A percentile compares a stretch with the other conserved stretches of the same genome.
phyloP scores from a whole-genome alignment of 495 filamentous ascomycete genomes.

The Talaromyces stipitatus region DNA sequence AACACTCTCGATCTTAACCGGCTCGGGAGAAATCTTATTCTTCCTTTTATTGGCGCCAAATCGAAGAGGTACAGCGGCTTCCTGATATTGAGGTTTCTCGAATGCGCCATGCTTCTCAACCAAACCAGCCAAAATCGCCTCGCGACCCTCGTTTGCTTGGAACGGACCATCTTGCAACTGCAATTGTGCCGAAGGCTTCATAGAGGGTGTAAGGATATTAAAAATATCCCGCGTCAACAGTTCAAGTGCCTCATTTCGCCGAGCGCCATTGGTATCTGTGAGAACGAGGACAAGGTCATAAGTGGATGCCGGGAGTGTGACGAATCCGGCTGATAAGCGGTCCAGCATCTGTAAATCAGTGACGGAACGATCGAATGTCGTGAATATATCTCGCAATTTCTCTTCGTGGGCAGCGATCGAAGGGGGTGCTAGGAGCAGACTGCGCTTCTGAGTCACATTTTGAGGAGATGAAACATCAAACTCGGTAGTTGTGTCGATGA shows the following conservation, averaged over 20 bases:
- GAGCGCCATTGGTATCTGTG: slow-evolving; percentile 58
- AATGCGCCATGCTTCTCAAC: slow-evolving; percentile 55
- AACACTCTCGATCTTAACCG: slow-evolving; percentile 6
- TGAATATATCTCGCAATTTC: slow-evolving; percentile 48
- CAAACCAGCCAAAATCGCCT: slow-evolving; percentile 79
- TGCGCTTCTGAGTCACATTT: slow-evolving; percentile 34
- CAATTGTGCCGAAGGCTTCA: slow-evolving; percentile 65
- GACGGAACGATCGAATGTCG: slow-evolving; percentile 56
- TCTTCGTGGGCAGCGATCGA: slow-evolving; percentile 62
- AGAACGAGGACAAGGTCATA: slow-evolving; percentile 87
- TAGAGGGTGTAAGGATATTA: slow-evolving; percentile 52
- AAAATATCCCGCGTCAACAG: slow-evolving; percentile 64
- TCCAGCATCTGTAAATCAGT: slow-evolving; percentile 99
- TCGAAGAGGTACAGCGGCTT: slow-evolving; percentile 62
- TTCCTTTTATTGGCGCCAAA: slow-evolving; percentile 61
- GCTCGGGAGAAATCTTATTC: slow-evolving; percentile 26
- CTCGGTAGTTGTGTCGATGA: slow-evolving; percentile 36
- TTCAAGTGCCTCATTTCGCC: slow-evolving; percentile 48
- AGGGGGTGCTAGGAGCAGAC: slow-evolving; percentile 66
- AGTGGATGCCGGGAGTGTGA: slow-evolving; percentile 63
- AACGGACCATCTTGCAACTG: slow-evolving; percentile 60
- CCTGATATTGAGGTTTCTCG: slow-evolving; percentile 62
- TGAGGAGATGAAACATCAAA: slow-evolving; percentile 23
- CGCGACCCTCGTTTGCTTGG: slow-evolving; percentile 39
- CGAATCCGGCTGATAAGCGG: slow-evolving; percentile 76